Percentiles rank a stretch among this genome's conserved stretches.
Conservation (phyloP, 2,329 filamentous ascomycete genomes). For the Lachnellula cervina region DNA sequence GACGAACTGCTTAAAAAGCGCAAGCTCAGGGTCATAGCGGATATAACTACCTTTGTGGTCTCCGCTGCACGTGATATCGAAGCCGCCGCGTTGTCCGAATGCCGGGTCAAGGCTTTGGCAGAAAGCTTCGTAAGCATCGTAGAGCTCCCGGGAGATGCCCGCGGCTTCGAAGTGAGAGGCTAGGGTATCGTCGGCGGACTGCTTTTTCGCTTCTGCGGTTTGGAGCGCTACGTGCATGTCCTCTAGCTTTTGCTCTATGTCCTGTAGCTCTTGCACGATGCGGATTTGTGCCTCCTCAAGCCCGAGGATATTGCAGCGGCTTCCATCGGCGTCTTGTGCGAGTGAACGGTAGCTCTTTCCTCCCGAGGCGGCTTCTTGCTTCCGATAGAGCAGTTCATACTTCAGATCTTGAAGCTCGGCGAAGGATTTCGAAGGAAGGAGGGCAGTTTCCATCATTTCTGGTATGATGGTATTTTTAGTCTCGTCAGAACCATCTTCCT, state of each 20-base stretch:
- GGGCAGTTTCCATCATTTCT: not conserved
- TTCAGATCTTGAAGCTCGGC: not conserved
- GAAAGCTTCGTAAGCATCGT: slow-evolving; percentile 6
- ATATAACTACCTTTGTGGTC: not conserved
- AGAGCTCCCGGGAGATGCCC: slow-evolving; percentile 3
- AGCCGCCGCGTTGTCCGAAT: slow-evolving; percentile 5
- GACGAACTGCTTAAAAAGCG: not conserved
- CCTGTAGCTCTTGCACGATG: too few species aligned
- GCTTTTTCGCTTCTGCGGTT: not conserved
- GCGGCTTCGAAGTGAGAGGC: not conserved
- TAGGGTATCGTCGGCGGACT: not conserved
- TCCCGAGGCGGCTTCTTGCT: not conserved
- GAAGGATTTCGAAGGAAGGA: not conserved
- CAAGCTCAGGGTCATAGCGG: slow-evolving; percentile 1
- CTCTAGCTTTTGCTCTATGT: not conserved
- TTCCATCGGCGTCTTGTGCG: not conserved
- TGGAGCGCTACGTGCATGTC: not conserved
- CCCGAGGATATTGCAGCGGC: not conserved
- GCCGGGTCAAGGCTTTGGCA: slow-evolving; percentile 4
- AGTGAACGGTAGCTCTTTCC: not conserved
- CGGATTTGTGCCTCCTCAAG: not conserved
- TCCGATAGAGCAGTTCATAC: not conserved
- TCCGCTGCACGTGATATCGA: slow-evolving; percentile 1
- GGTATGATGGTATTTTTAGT: not conserved
- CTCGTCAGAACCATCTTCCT: not conserved